Evolutionary conservation across 2,329 filamentous ascomycete genomes (phyloP), one percentile per base, ranked within the genome.

Genomic region (Aureobasidium namibiae): DNA sequence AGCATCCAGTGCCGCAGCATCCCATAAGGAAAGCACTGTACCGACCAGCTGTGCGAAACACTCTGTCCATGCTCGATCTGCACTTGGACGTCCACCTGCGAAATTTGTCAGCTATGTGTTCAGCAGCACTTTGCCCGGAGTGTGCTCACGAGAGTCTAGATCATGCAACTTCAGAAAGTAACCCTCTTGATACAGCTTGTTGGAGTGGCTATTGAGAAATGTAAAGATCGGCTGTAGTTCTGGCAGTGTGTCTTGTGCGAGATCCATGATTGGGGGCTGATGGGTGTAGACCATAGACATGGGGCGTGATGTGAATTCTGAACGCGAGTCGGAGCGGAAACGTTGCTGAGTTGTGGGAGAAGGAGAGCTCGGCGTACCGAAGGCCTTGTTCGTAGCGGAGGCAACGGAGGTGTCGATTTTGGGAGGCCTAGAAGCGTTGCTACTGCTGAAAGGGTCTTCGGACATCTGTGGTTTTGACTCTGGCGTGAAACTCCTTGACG

Each of bases 101-200:
- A 29, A 16, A 61, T n/a, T 58, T 48, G 46, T 61, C 41, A 59
- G 61, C 39, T 24, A n/a, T 7, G 13, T 24, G 11, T 4, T 13
- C 21, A 11, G 34, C n/a, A 42, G 16, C 36, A 44, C 13, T 38
- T 23, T 16, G n/a, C 6, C 29, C n/a, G 3, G 29, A 36, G 39
- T 38, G 34, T 61, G 83, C 90, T 67, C 82, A 96, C 92, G 86
- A 59, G 85, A 87, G 69, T 97, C 95, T 66, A 96, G 85, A 73
- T 99, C 94, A 72, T 96, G 92, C 50, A 99, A 78, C 75, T 97
- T 99, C 66, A 99, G 76, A 66, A 99, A 97, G 70, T 97, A 99
- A 38, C 94, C 94, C 75, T 99, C 94, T 67, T 96, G 92, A 72
- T 97, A 99, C 59, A 97, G 78, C 76, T 97, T 97, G 74, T 96